Percentiles rank a stretch among this genome's conserved stretches.
phyloP scores from a whole-genome alignment of 495 filamentous ascomycete genomes.

The Aspergillus taichungensis region DNA sequence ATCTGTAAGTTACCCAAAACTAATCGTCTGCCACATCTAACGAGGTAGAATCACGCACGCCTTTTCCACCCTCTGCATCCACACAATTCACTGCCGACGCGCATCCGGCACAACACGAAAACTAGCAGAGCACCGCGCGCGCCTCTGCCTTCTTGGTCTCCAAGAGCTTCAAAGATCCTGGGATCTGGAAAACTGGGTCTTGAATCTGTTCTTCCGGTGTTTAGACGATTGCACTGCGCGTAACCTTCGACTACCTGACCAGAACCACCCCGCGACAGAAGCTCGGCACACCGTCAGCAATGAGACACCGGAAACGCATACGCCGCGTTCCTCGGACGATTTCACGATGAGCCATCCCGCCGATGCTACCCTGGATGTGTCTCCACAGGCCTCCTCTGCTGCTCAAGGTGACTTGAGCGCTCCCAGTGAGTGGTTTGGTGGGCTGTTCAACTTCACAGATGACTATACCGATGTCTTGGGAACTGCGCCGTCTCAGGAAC shows the following conservation, averaged over 20 bases:
- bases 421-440: slow-evolving; percentile 24
- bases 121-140: slow-evolving; percentile 38
- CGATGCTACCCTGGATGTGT: not conserved
- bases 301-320: not conserved
- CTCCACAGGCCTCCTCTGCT: not conserved
- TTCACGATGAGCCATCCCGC: not conserved
- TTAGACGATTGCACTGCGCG: slow-evolving; percentile 36
- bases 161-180: slow-evolving; percentile 41
- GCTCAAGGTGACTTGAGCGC: slow-evolving; percentile 2
- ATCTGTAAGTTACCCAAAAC: slow-evolving; percentile 21
- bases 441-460: slow-evolving; percentile 28
- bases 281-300: not conserved
- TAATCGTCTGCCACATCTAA: not conserved
- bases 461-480: slow-evolving; percentile 28
- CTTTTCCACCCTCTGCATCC: slow-evolving; percentile 40
- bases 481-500: slow-evolving; percentile 22
- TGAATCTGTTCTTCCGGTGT: slow-evolving; percentile 38
- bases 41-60: slow-evolving; percentile 33
- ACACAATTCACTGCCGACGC: slow-evolving; percentile 36
- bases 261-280: not conserved
- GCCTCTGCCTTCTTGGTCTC: slow-evolving; percentile 36
- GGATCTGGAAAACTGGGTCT: slow-evolving; percentile 40
- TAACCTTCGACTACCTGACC: slow-evolving; percentile 23
- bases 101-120: slow-evolving; percentile 28
- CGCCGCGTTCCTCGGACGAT: not conserved